Evolutionary conservation across 441 rosid species (phyloP).

Genomic region (Aquilaria agallochum): DNA sequence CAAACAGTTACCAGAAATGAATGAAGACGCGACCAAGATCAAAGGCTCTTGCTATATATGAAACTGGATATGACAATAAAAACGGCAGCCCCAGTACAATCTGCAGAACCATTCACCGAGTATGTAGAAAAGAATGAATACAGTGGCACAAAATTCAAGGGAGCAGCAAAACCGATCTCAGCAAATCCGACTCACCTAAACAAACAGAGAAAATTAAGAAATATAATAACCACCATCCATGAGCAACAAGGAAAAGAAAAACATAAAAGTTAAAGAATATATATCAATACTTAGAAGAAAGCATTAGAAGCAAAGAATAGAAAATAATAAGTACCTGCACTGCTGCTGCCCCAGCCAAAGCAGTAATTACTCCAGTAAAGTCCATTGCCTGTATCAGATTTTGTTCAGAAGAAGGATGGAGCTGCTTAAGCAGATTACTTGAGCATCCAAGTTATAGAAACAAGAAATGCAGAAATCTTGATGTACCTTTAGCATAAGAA

Average conservation of each 20-base stretch:
- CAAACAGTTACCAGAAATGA: slow-evolving; percentile 71
- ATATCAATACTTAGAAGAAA: slow-evolving; percentile 1
- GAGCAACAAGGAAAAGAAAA: slow-evolving; percentile 4
- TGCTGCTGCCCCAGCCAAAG: slow-evolving; percentile 83
- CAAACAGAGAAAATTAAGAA: slow-evolving; percentile 23
- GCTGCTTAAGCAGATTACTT: slow-evolving; percentile 9
- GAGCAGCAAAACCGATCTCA: slow-evolving; percentile 24
- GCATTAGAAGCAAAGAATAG: slow-evolving; percentile 7
- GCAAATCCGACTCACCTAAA: slow-evolving; percentile 59
- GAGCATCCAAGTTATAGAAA: slow-evolving; percentile 7
- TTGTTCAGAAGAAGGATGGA: slow-evolving; percentile 16
- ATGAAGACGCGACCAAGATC: slow-evolving; percentile 95
- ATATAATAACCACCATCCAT: slow-evolving; percentile 11
- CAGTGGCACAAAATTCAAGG: slow-evolving; percentile 17
- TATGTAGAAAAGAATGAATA: slow-evolving; percentile 28
- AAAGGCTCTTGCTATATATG: slow-evolving; percentile 79
- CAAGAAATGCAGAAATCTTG: slow-evolving; percentile 9
- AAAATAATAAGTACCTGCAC: slow-evolving; percentile 67
- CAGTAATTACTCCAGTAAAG: slow-evolving; percentile 59
- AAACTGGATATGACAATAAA: slow-evolving; percentile 54
- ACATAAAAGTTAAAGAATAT: neutral
- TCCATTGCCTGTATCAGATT: slow-evolving; percentile 56
- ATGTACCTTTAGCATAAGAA: slow-evolving; percentile 75
- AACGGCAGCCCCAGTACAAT: slow-evolving; percentile 85
- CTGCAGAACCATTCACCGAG: slow-evolving; percentile 56